These are phyloP conservation scores for Chlorella sp. DNA, from an alignment of 139 green algal species.

Conservation along the genomic window DNA sequence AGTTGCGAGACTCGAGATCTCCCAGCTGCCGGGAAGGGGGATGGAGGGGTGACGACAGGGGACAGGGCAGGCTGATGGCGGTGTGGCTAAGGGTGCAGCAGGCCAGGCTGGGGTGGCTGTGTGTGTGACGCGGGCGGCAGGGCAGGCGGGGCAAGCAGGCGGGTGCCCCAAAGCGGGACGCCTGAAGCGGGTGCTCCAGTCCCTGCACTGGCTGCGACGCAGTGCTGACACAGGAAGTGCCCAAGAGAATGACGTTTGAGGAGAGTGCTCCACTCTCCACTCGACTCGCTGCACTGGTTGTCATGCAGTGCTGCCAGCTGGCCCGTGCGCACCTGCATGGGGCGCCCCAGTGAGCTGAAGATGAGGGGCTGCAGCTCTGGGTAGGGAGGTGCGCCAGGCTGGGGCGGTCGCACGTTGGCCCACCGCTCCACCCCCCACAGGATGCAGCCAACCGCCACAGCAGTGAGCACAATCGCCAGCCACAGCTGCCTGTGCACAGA, in stretches of 20 bases:
- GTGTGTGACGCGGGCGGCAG: no score
- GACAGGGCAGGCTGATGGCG: neutral
- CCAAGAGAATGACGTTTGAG: no score
- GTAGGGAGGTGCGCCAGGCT: neutral
- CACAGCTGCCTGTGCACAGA: neutral
- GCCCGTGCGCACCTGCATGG: slow-evolving; percentile 14
- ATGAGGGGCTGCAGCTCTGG: slow-evolving; percentile 3
- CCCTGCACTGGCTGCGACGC: neutral
- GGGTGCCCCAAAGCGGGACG: neutral
- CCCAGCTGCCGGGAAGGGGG: neutral
- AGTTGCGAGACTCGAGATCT: neutral
- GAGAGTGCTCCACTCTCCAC: neutral
- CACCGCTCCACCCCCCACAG: slow-evolving; percentile 1
- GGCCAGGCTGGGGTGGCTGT: no score
- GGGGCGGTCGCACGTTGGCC: neutral
- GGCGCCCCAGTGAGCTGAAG: neutral
- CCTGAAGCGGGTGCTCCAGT: neutral
- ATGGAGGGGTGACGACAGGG: neutral
- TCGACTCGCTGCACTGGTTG: neutral
- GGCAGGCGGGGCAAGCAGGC: neutral
- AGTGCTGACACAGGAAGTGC: neutral
- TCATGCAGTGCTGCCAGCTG: no score
- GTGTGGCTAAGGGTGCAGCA: neutral
- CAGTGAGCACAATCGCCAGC: slow-evolving; percentile 16
- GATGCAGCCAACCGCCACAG: neutral